Conservation (phyloP, 139 green algal species). For the Closterium sp. region DNA sequence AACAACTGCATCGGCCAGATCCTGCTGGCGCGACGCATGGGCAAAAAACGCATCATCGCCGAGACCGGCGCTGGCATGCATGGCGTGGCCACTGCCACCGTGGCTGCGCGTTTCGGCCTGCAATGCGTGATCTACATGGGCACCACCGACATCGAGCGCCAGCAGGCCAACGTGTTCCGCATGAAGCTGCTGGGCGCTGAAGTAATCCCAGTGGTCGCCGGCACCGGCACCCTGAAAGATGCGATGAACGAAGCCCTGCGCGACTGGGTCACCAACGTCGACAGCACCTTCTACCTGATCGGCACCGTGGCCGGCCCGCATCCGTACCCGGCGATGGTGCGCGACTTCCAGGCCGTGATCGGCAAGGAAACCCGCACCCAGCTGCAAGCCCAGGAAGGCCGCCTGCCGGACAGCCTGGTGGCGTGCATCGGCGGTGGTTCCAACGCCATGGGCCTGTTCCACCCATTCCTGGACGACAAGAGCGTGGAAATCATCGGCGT, state of each 20-base stretch:
- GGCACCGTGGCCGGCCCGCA: conserved; percentile 91
- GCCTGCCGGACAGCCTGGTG: conserved; percentile 87
- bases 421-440: conserved; percentile 94
- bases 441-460: conserved; percentile 97
- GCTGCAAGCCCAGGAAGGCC: conserved; percentile 70
- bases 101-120: conserved; percentile 88
- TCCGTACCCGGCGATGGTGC: conserved; percentile 97
- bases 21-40: conserved; percentile 14
- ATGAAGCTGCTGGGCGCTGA: conserved; percentile 95
- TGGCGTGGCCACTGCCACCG: conserved; percentile 93
- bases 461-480: conserved; percentile 91
- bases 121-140: conserved; percentile 99
- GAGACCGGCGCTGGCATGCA: conserved; percentile 97
- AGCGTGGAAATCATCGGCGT: conserved; percentile 65
- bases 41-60: conserved; percentile 94
- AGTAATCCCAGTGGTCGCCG: conserved; percentile 63
- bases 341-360: conserved; percentile 80
- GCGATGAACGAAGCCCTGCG: conserved; percentile 93
- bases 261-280: conserved; percentile 99
- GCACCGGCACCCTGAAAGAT: conserved; percentile 95
- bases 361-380: conserved; percentile 67
- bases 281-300: conserved; percentile 98
- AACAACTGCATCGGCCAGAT: conserved; percentile 90
- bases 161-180: conserved; percentile 96
- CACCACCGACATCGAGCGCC: conserved; percentile 88